Percentiles rank a stretch among this genome's conserved stretches.
Conservation (phyloP, 2,329 filamentous ascomycete genomes). For the Ceratocystiopsis minuta region DNA sequence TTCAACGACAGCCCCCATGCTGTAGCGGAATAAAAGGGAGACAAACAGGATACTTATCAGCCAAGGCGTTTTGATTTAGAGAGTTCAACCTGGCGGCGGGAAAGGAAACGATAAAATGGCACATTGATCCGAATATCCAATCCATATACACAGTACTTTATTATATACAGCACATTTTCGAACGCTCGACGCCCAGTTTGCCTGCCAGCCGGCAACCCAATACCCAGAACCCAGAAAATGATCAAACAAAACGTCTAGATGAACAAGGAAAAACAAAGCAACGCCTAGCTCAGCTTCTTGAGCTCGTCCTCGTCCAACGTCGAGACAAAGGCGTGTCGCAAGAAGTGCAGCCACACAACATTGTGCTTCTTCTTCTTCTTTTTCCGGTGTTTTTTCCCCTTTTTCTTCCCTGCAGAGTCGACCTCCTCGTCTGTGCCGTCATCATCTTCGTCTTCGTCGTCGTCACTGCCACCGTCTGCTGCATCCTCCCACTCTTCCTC, state of each 20-base stretch:
- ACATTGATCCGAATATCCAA: neutral
- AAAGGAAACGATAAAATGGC: neutral
- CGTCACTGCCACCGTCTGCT: slow-evolving; percentile 6
- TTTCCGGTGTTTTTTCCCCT: slow-evolving; percentile 30
- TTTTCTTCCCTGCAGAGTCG: slow-evolving; percentile 21
- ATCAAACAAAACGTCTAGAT: no score
- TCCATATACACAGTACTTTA: neutral
- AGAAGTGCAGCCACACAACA: slow-evolving; percentile 61
- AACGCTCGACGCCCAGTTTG: neutral
- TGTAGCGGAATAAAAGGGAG: neutral
- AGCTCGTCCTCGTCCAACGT: slow-evolving; percentile 51
- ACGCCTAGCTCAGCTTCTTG: slow-evolving; percentile 16
- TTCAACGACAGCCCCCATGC: neutral
- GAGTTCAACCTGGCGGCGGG: no score
- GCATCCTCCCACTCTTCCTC: slow-evolving; percentile 5
- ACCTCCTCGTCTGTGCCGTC: slow-evolving; percentile 12
- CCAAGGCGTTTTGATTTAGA: no score
- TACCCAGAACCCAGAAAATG: neutral
- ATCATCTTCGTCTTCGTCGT: slow-evolving; percentile 12
- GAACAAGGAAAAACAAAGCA: neutral
- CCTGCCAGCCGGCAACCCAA: neutral
- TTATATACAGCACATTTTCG: neutral
- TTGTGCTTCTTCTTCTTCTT: slow-evolving; percentile 39
- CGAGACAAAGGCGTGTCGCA: slow-evolving; percentile 62
- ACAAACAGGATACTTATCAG: neutral